phyloP scores from a whole-genome alignment of 768 basidiomycete species.

The Mycena haematopus region DNA sequence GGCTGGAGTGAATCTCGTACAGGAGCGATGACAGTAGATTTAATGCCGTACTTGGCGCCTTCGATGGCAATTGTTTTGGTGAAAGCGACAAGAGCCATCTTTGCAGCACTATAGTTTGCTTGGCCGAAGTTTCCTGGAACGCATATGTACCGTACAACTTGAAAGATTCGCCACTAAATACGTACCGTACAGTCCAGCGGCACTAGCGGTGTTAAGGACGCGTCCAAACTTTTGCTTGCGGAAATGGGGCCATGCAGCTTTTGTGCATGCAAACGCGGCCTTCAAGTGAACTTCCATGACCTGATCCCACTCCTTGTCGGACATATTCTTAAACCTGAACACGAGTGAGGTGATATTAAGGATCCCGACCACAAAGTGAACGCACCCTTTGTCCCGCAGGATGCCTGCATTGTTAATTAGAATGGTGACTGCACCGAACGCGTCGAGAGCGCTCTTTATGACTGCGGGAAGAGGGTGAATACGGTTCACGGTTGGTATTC shows the following conservation, averaged over 20 bases:
- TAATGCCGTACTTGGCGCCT: slow-evolving; percentile 91
- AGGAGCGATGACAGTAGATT: slow-evolving; percentile 87
- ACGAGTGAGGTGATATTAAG: slow-evolving; percentile 7
- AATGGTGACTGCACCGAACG: slow-evolving; percentile 84
- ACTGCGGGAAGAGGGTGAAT: slow-evolving; percentile 42
- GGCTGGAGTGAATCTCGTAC: slow-evolving; percentile 49
- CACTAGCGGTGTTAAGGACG: slow-evolving; percentile 92
- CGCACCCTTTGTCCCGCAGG: slow-evolving; percentile 78
- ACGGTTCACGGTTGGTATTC: too few species aligned
- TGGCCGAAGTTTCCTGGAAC: slow-evolving; percentile 89
- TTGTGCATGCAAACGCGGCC: slow-evolving; percentile 90
- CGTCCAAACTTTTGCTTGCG: slow-evolving; percentile 94
- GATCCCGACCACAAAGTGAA: slow-evolving; percentile 8
- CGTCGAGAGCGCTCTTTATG: slow-evolving; percentile 83
- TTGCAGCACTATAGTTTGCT: slow-evolving; percentile 97
- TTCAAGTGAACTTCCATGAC: slow-evolving; percentile 91
- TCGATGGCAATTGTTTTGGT: slow-evolving; percentile 93
- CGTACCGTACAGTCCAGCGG: slow-evolving; percentile 91
- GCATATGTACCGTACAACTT: neutral
- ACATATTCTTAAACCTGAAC: slow-evolving; percentile 93
- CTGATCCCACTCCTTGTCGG: slow-evolving; percentile 92
- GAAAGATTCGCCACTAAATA: slow-evolving; percentile 1
- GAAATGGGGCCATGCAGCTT: slow-evolving; percentile 96
- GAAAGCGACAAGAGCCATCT: slow-evolving; percentile 94
- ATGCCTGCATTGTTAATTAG: slow-evolving; percentile 98